Base-by-base conservation (phyloP, 2,329 filamentous ascomycete genomes). In the Cladobotryum mycophilum region DNA sequence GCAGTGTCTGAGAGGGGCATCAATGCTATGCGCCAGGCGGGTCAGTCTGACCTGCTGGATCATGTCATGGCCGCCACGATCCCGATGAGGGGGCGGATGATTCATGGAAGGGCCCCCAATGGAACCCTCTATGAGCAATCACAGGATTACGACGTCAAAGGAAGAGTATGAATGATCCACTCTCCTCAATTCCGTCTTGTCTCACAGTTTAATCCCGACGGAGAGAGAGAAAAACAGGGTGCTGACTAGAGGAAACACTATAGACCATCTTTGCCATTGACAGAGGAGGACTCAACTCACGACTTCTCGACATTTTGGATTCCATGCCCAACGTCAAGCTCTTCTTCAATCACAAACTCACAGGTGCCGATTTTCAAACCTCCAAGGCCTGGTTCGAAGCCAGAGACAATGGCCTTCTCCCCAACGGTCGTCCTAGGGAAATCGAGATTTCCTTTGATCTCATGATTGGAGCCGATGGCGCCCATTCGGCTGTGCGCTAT, bases 1-100 rank as follows among this genome's bases (percentile, higher is more conserved):
- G 92, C 93, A 18, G 76, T 99, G 1, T 97, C 93, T 0, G 91
- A 97, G 66, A 84, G 93, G 52, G 93, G 93, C 33, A 91, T 97
- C 66, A 88, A 93, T 67, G 88, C 92, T 18, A 85, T 99, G 70
- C 80, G 81, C 47, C 75, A 87, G 59, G 82, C 88, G 1, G 80
- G 82, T 22, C 79, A 84, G 33, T 71, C 81, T 3, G 78, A 76
- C 3, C 78, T 97, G 35, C 73, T 96, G 33, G 78, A 91, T 12
- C 76, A 83, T 59, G 82, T 97, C 33, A 76, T 96, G 61, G 74
- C 73, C 1, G 81, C 85, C 47, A 92, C 91, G 0, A 89, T 97
- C 53, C 91, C 92, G 11, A 96, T 99, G 90, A 77, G 86, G 66
- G 93, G 91, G 12, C 88, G 93, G 22, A 99, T 99, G 93, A 95